phyloP scores from a whole-genome alignment of 768 basidiomycete genomes.

The Pholiota conissans region DNA sequence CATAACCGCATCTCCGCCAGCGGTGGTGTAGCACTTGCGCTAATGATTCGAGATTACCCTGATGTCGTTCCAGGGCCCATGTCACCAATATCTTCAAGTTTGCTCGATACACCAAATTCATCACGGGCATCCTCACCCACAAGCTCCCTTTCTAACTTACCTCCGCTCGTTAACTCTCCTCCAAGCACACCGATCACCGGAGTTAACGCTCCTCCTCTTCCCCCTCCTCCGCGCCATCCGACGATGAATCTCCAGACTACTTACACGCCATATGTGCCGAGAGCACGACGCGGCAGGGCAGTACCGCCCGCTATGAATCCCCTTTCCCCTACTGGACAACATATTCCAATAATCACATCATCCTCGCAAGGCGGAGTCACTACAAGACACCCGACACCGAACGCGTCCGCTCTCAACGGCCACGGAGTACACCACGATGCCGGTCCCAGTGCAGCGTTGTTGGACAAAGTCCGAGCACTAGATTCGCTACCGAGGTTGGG shows the following conservation, averaged over 20 bases:
- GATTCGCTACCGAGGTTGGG: constrained; percentile 87
- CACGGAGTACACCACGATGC: constrained; percentile 32
- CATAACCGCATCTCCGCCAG: constrained; percentile 83
- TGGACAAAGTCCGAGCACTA: constrained; percentile 88
- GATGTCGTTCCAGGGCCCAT: constrained; percentile 57
- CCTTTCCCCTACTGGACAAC: constrained; percentile 43
- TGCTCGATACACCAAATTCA: constrained; percentile 30
- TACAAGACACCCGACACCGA: constrained; percentile 37
- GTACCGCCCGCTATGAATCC: constrained; percentile 41
- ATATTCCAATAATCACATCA: constrained; percentile 70
- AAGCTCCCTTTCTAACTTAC: constrained; percentile 29
- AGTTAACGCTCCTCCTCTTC: constrained; percentile 26
- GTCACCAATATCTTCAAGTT: constrained; percentile 28
- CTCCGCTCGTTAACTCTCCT: constrained; percentile 29
- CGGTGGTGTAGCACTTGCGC: constrained; percentile 87
- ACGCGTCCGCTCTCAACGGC: constrained; percentile 18
- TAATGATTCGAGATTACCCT: constrained; percentile 97
- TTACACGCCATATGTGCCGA: constrained; percentile 82
- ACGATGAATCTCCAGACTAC: constrained; percentile 63
- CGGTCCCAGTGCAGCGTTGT: constrained; percentile 71
- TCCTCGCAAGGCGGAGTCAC: constrained; percentile 56
- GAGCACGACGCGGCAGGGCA: constrained; percentile 48
- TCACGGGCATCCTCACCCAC: constrained; percentile 40
- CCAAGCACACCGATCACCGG: constrained; percentile 25
- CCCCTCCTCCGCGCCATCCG: constrained; percentile 42